phyloP scores from a whole-genome alignment of 2,329 filamentous ascomycete genomes.

The Colletotrichum higginsianum region DNA sequence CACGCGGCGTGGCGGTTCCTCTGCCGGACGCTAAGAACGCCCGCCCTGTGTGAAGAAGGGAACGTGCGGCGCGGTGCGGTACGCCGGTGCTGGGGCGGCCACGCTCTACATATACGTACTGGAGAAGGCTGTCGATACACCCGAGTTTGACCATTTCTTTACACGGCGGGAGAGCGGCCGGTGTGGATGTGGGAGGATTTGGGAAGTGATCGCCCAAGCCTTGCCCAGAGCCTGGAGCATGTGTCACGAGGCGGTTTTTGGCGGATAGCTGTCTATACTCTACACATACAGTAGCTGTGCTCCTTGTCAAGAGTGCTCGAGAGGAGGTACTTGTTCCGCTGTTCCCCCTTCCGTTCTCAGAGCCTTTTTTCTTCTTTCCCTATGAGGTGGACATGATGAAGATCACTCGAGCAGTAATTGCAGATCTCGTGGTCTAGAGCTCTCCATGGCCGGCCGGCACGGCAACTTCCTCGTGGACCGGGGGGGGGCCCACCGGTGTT shows the following conservation, averaged over 20 bases:
- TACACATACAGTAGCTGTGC: not conserved
- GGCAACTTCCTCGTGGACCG: not conserved
- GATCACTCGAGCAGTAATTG: constrained; percentile 6
- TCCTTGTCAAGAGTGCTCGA: no score
- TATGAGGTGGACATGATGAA: not conserved
- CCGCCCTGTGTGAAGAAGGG: constrained; percentile 10
- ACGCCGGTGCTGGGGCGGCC: not conserved
- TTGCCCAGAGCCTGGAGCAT: not conserved
- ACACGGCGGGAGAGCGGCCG: constrained; percentile 12
- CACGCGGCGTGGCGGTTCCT: constrained; percentile 16
- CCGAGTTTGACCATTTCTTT: not conserved
- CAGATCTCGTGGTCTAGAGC: constrained; percentile 21
- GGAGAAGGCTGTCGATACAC: not conserved
- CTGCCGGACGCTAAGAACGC: not conserved
- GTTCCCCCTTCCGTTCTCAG: not conserved
- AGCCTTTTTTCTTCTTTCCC: not conserved
- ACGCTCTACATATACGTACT: not conserved
- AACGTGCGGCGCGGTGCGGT: constrained; percentile 11
- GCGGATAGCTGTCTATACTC: not conserved
- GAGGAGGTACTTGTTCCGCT: constrained; percentile 7
- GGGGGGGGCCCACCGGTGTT: not conserved
- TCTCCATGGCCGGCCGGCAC: not conserved
- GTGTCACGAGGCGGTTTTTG: not conserved
- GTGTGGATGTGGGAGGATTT: not conserved
- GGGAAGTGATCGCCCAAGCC: constrained; percentile 11